Evolutionary conservation across 306 rosid species (phyloP).

Genomic region (Acacia confusa): DNA sequence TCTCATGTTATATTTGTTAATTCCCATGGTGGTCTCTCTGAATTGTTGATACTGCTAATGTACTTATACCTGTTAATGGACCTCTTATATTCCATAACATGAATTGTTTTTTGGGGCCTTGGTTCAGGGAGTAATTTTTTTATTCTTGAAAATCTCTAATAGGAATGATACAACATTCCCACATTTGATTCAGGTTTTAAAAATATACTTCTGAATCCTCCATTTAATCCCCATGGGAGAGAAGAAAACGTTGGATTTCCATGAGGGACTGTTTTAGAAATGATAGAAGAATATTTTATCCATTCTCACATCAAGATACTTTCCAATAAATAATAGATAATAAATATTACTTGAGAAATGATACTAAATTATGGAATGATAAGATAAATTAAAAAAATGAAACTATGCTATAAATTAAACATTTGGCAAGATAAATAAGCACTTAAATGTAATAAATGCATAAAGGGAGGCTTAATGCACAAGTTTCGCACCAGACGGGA

Average conservation of each 20-base stretch:
- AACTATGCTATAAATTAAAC: background rate
- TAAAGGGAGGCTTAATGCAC: no score
- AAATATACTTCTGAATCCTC: background rate
- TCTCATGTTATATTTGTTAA: constrained; percentile 19
- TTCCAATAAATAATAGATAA: background rate
- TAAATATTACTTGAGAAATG: background rate
- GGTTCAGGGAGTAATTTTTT: background rate
- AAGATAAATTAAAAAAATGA: background rate
- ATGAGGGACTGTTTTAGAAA: background rate
- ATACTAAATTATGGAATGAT: background rate
- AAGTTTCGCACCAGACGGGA: no score
- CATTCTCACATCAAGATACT: background rate
- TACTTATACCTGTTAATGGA: background rate
- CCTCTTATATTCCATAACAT: background rate
- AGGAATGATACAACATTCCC: background rate
- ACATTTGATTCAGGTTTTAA: background rate
- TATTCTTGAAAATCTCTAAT: background rate
- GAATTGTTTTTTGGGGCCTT: background rate
- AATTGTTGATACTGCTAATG: constrained; percentile 14
- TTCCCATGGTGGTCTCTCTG: background rate
- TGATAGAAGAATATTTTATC: background rate
- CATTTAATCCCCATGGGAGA: background rate
- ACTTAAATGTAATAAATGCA: background rate
- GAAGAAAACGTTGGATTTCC: background rate
- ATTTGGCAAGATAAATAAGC: background rate